A percentile compares a stretch with the other conserved stretches of the same genome.
phyloP scores from a whole-genome alignment of 495 filamentous ascomycete genomes.

The Podospora australis region DNA sequence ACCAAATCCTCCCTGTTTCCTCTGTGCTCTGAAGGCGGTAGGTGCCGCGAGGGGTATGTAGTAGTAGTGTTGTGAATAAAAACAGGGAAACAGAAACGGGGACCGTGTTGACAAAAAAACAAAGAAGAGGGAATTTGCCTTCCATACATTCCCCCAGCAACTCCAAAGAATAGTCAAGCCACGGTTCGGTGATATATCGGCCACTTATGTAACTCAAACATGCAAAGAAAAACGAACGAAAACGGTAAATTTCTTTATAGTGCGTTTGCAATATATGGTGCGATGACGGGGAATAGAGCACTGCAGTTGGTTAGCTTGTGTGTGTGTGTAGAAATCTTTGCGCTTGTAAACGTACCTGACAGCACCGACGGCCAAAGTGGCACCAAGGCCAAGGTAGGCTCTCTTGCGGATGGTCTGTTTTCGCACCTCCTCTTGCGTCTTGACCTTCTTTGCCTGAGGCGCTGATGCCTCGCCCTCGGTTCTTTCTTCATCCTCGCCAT shows the following conservation, averaged over 20 bases:
- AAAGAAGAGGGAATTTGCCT: slow-evolving; percentile 2
- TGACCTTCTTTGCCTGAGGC: slow-evolving; percentile 63
- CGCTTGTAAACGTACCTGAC: slow-evolving; percentile 68
- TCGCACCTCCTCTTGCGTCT: slow-evolving; percentile 66
- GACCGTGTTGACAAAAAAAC: background rate
- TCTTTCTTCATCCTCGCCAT: slow-evolving; percentile 34
- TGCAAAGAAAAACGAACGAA: background rate
- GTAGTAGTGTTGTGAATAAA: slow-evolving; percentile 15
- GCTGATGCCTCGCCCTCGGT: slow-evolving; percentile 48
- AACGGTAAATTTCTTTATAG: slow-evolving; percentile 22
- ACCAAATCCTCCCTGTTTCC: background rate
- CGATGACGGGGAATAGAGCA: slow-evolving; percentile 39
- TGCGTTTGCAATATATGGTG: slow-evolving; percentile 49
- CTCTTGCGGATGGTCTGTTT: slow-evolving; percentile 77
- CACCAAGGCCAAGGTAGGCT: slow-evolving; percentile 76
- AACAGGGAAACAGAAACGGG: slow-evolving; percentile 5
- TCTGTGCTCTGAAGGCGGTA: slow-evolving; percentile 7
- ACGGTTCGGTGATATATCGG: too few species aligned
- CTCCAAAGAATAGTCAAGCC: slow-evolving; percentile 5
- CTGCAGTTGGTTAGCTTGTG: slow-evolving; percentile 21
- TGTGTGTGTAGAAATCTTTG: background rate
- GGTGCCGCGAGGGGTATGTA: slow-evolving; percentile 17
- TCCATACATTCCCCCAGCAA: slow-evolving; percentile 4
- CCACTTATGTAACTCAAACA: background rate
- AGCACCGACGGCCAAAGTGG: slow-evolving; percentile 56